These are phyloP conservation scores for Diplodia seriata DNA, from an alignment of 2,329 filamentous ascomycete genomes.

Conservation along the genomic window DNA sequence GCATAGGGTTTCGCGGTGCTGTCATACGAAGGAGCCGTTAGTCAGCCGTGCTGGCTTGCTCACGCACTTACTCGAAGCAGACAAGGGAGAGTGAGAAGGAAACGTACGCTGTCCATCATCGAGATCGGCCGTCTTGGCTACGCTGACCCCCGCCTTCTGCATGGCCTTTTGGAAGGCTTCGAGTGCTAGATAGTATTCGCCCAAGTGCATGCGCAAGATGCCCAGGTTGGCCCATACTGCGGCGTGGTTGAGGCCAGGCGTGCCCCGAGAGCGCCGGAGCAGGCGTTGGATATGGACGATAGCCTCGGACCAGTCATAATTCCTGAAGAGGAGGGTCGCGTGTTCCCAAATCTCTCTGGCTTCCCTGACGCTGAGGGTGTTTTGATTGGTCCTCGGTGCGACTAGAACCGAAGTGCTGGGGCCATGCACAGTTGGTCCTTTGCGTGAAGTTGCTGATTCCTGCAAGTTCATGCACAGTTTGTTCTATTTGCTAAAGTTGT, in stretches of 20 bases:
- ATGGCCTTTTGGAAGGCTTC: constrained; percentile 28
- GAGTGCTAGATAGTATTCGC: constrained; percentile 16
- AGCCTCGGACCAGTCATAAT: constrained; percentile 24
- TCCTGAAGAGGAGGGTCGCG: constrained; percentile 22
- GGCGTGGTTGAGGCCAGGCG: constrained; percentile 6
- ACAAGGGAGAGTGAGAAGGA: not conserved
- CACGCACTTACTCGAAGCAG: not conserved
- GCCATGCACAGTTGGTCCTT: not conserved
- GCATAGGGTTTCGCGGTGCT: not conserved
- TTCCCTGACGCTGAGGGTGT: constrained; percentile 11
- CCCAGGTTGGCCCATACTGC: constrained; percentile 31
- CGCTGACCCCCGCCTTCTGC: constrained; percentile 2
- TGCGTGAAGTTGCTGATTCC: constrained; percentile 11
- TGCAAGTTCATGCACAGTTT: constrained; percentile 17
- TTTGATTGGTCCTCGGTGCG: not conserved
- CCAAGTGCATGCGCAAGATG: constrained; percentile 28
- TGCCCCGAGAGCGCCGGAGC: constrained; percentile 10
- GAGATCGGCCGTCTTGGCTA: not conserved
- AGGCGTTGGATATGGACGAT: constrained; percentile 22
- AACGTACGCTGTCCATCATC: not conserved
- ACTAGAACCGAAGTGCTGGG: not conserved
- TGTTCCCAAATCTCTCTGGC: constrained; percentile 26
- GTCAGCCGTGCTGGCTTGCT: constrained; percentile 8
- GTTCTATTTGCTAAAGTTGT: not conserved
- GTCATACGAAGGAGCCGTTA: constrained; percentile 14